A percentile compares a stretch with the other conserved stretches of the same genome.
Conservation (phyloP, 179 eudicot species). For the Amaranthus tricolor region DNA sequence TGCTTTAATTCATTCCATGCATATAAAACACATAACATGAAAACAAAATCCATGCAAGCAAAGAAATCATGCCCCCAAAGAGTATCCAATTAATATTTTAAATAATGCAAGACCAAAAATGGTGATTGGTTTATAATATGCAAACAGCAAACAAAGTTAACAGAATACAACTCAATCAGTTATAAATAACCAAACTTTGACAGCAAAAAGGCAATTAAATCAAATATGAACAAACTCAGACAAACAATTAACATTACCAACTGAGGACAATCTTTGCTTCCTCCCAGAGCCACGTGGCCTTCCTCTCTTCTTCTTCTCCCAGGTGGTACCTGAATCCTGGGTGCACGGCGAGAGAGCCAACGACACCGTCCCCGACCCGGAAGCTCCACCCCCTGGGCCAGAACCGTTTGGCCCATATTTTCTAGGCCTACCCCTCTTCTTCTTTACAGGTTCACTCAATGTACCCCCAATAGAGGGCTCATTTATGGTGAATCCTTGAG, state of each 20-base stretch:
- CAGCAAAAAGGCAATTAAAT: not conserved
- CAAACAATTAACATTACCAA: constrained; percentile 50
- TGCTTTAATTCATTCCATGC: not conserved
- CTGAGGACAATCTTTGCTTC: constrained; percentile 77
- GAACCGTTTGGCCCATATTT: constrained; percentile 86
- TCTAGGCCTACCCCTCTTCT: constrained; percentile 93
- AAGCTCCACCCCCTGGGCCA: constrained; percentile 21
- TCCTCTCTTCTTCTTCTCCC: constrained; percentile 55
- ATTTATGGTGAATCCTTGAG: constrained; percentile 47
- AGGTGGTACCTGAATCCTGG: constrained; percentile 37
- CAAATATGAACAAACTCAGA: not conserved
- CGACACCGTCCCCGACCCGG: constrained; percentile 39
- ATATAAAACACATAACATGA: not conserved
- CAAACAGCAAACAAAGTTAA: not conserved
- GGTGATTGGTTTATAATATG: not conserved
- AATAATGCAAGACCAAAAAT: not conserved
- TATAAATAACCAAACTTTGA: not conserved
- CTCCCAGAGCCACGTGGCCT: constrained; percentile 91
- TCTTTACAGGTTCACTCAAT: constrained; percentile 55
- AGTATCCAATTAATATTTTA: too few species aligned
- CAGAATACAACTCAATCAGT: not conserved
- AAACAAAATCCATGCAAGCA: not conserved
- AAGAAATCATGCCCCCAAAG: not conserved
- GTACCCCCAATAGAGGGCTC: constrained; percentile 39
- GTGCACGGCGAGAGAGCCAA: constrained; percentile 61